Percentiles rank a stretch among this genome's conserved stretches.
phyloP scores from a whole-genome alignment of 2,329 filamentous ascomycete genomes.

The Aspergillus versicolor region DNA sequence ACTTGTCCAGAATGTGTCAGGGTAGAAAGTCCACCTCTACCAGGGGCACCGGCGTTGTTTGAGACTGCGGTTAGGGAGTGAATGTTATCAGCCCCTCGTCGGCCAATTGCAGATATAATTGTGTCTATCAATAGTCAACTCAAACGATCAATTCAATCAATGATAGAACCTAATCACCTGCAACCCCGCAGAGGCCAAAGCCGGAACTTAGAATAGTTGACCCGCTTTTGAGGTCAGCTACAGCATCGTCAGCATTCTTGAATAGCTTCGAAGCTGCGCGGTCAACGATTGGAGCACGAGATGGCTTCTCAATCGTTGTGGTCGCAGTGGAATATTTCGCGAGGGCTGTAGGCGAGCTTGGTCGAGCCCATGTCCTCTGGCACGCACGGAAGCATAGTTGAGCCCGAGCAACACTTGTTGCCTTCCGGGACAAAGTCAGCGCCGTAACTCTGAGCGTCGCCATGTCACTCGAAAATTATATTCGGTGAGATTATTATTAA shows the following conservation, averaged over 20 bases:
- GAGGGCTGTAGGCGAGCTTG: constrained; percentile 3
- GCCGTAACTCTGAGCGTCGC: constrained; percentile 25
- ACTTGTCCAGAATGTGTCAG: constrained; percentile 70
- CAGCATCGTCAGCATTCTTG: constrained; percentile 61
- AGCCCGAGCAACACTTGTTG: constrained; percentile 21
- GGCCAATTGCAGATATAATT: constrained; percentile 66
- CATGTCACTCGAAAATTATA: constrained; percentile 19
- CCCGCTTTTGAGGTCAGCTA: constrained; percentile 69
- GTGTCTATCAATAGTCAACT: constrained; percentile 54
- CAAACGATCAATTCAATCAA: neutral
- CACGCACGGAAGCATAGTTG: constrained; percentile 22
- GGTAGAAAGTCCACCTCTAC: constrained; percentile 66
- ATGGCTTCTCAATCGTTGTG: constrained; percentile 13
- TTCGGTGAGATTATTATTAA: neutral
- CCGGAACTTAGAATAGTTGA: constrained; percentile 73
- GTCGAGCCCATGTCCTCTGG: constrained; percentile 14
- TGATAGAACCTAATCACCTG: constrained; percentile 47
- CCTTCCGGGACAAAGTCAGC: constrained; percentile 25
- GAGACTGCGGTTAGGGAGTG: constrained; percentile 70
- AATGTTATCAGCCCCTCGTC: constrained; percentile 55
- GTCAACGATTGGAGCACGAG: constrained; percentile 27
- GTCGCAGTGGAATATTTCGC: constrained; percentile 26
- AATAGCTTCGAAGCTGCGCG: constrained; percentile 39
- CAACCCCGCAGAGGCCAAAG: constrained; percentile 79
- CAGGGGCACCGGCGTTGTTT: constrained; percentile 74